Evolutionary conservation across 2,329 filamentous ascomycete species (phyloP).

Genomic region (Ustilaginoidea virens): DNA sequence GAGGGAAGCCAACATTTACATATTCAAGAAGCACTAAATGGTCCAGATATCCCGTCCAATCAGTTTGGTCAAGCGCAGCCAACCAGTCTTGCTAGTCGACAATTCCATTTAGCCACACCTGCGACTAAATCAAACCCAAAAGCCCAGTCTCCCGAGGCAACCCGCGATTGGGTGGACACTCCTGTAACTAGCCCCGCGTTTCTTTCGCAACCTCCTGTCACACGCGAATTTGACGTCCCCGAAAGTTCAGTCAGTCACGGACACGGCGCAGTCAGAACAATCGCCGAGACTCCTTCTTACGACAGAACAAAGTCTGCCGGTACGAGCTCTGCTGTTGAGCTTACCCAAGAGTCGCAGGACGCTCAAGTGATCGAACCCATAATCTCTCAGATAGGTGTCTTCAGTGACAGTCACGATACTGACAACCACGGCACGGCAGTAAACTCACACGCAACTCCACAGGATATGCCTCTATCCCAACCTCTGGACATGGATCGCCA

Average conservation of each 20-base stretch:
- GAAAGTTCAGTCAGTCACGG: constrained; percentile 4
- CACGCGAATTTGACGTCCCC: constrained; percentile 1
- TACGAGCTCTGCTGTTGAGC: neutral
- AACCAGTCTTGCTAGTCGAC: neutral
- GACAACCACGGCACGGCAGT: neutral
- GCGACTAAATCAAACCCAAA: neutral
- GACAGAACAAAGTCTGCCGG: neutral
- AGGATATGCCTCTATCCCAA: neutral
- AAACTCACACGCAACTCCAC: neutral
- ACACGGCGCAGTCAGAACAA: too few relatives aligned
- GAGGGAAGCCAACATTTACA: too few relatives aligned
- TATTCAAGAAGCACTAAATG: neutral
- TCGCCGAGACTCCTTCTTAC: constrained; percentile 3
- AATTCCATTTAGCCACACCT: neutral
- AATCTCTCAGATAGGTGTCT: constrained; percentile 5
- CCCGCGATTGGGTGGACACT: neutral
- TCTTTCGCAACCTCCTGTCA: constrained; percentile 5
- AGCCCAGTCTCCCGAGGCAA: neutral
- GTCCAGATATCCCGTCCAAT: constrained; percentile 9
- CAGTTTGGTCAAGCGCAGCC: constrained; percentile 9
- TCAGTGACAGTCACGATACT: constrained; percentile 6
- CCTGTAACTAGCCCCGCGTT: constrained; percentile 5
- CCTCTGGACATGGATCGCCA: constrained; percentile 2
- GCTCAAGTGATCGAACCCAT: constrained; percentile 12
- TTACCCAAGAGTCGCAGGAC: constrained; percentile 11